Base-by-base conservation (phyloP, 768 basidiomycete species). In the Coprinopsis cinerea region DNA sequence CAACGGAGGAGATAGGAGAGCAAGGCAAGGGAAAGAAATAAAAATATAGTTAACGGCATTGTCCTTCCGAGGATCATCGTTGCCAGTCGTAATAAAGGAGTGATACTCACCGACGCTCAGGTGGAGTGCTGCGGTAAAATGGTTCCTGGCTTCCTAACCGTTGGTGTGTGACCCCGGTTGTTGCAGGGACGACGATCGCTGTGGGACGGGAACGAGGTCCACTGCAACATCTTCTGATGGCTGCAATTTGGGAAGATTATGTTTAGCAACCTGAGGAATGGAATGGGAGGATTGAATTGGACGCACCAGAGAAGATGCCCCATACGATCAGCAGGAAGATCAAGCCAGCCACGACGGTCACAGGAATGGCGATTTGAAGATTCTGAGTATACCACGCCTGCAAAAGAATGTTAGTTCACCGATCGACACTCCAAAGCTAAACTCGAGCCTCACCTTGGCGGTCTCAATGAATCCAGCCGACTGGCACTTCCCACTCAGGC, bases 341-440 rank as follows among this genome's bases (percentile, higher is more conserved):
- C 47, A 91, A 61, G 14, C 77, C 85, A 23, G 71, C 85, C 30
- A 85, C 83, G 49, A 91, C 68, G 15, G 88, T 85, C 48, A 91
- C 78, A 17, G 89, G 87, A 57, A 92, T 85, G 22, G 87, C 71
- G 52, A 90, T 86, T 62, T 85, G 82, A 10, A 88, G 76, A 67
- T 91, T 91, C 53, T 81, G 77, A 4, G 64, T 68, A 63, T 85
- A 88, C 87, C 85, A 88, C 3, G 86, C 73, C 83, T 85, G 55
- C 20, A 40, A 22, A 34, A 46, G 49, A 52, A 47, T 46, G 49
- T 41, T 36, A 52, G 34, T n/a, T 48, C 22, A 55, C 47, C 43
- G 49, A 52, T 44, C 24, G 49, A 28, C 7, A 40, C 44, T 47
- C 27, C 44, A 41, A 39, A 49, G 43, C 37, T 39, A 23, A 39